Evolutionary conservation across 1,284 basidiomycete genomes (phyloP).

Genomic region (Abortiporus biennis): DNA sequence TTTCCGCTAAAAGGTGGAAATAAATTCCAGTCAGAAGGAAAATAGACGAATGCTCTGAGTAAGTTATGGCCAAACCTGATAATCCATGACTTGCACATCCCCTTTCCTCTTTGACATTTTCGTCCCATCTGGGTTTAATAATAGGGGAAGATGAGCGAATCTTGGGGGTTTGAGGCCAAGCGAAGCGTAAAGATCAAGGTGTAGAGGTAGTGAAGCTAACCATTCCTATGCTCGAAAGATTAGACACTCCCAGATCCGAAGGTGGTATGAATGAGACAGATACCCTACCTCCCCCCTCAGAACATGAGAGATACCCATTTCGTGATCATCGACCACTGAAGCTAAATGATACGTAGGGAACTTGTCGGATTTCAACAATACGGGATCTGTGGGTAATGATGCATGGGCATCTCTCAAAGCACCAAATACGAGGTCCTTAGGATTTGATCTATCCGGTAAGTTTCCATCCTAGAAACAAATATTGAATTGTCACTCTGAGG

Average conservation of each 20-base stretch:
- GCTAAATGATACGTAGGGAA: conserved; percentile 98
- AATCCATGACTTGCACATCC: conserved; percentile 83
- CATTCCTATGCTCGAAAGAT: conserved; percentile 86
- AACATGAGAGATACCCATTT: conserved; percentile 96
- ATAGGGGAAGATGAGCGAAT: conserved; percentile 89
- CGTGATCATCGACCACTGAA: conserved; percentile 91
- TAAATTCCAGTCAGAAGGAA: background rate
- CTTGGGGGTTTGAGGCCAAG: conserved; percentile 69
- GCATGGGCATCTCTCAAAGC: conserved; percentile 66
- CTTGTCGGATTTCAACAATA: conserved; percentile 87
- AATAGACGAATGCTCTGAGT: background rate
- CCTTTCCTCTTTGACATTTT: conserved; percentile 96
- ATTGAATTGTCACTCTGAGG: conserved; percentile 10
- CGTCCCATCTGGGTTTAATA: conserved; percentile 86
- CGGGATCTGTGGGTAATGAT: conserved; percentile 83
- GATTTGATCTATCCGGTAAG: conserved; percentile 39
- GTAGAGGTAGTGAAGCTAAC: conserved; percentile 91
- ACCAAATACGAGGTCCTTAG: conserved; percentile 75
- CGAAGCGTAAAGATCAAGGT: conserved; percentile 84
- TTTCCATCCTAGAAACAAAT: conserved; percentile 41
- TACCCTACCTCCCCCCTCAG: conserved; percentile 83
- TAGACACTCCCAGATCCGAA: background rate
- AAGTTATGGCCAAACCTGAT: conserved; percentile 49
- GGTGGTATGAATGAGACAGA: background rate
- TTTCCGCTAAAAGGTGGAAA: conserved; percentile 41